These are phyloP conservation scores for Colletotrichum limetticola DNA, from an alignment of 2,329 filamentous ascomycete species.

Conservation along the genomic window DNA sequence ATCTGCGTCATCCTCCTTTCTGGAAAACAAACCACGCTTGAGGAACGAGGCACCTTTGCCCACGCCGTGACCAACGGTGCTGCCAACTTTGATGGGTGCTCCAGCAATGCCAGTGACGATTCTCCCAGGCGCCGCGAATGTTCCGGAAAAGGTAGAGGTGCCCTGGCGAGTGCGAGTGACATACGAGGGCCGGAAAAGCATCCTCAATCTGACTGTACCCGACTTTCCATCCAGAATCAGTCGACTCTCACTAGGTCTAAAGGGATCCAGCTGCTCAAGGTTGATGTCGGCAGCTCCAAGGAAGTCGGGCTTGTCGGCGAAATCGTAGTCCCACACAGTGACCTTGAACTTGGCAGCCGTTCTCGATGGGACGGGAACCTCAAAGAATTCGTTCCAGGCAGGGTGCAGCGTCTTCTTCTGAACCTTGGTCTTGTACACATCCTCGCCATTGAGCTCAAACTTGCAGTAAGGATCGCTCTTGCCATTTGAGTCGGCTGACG, in stretches of 20 bases:
- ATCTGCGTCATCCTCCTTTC: conserved; percentile 70
- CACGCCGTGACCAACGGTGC: conserved; percentile 79
- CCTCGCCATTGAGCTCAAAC: conserved; percentile 88
- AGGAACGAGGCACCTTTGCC: conserved; percentile 92
- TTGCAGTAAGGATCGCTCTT: conserved; percentile 98
- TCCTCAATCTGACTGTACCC: conserved; percentile 81
- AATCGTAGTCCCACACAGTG: conserved; percentile 95
- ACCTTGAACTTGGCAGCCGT: conserved; percentile 86
- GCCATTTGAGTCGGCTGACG: conserved; percentile 93
- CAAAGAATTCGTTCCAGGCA: conserved; percentile 96
- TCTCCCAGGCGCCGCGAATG: conserved; percentile 86
- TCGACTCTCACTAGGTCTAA: conserved; percentile 79
- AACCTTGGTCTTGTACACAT: conserved; percentile 93
- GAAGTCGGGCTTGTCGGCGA: conserved; percentile 93
- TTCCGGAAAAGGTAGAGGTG: conserved; percentile 91
- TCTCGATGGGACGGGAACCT: conserved; percentile 82
- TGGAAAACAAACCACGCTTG: conserved; percentile 82
- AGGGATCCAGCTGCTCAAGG: conserved; percentile 84
- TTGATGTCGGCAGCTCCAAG: conserved; percentile 83
- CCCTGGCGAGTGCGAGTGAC: conserved; percentile 88
- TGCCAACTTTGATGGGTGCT: conserved; percentile 91
- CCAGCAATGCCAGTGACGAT: conserved; percentile 85
- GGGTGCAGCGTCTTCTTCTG: conserved; percentile 98
- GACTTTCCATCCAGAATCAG: conserved; percentile 89
- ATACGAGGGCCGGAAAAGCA: conserved; percentile 94